These are phyloP conservation scores for Trichosanthes truncata DNA, from an alignment of 306 rosid species.

Conservation along the genomic window DNA sequence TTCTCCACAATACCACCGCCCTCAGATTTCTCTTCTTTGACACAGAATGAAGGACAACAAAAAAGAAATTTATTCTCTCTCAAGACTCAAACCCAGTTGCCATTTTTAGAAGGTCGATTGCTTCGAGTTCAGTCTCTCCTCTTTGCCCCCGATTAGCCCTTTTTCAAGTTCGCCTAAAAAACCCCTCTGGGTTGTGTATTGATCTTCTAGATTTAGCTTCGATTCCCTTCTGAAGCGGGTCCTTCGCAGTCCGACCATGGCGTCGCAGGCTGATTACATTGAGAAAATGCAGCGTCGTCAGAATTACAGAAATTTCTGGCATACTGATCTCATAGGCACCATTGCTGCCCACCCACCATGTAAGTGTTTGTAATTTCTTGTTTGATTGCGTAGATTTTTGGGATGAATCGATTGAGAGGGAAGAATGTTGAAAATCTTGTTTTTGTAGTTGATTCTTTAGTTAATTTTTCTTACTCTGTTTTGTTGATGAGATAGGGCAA, in stretches of 20 bases:
- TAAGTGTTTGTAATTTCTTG: conserved; percentile 7
- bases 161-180: background rate
- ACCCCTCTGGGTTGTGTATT: background rate
- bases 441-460: background rate
- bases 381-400: conserved; percentile 1
- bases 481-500: background rate
- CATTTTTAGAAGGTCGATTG: background rate
- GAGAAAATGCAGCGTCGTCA: conserved; percentile 56
- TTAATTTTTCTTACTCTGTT: background rate
- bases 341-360: conserved; percentile 34
- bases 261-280: conserved; percentile 26
- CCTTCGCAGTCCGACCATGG: conserved; percentile 17
- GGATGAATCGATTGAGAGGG: background rate
- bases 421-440: background rate
- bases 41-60: background rate
- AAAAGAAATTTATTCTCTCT: background rate
- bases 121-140: background rate
- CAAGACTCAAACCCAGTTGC: background rate
- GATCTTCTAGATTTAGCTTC: background rate
- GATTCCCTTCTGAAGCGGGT: background rate
- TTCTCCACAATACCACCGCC: background rate
- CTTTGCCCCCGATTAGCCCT: background rate
- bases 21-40: background rate
- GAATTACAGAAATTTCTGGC: conserved; percentile 53
- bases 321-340: conserved; percentile 34